Evolutionary conservation across 768 basidiomycete genomes (phyloP).

Genomic region (Mrakia frigida): DNA sequence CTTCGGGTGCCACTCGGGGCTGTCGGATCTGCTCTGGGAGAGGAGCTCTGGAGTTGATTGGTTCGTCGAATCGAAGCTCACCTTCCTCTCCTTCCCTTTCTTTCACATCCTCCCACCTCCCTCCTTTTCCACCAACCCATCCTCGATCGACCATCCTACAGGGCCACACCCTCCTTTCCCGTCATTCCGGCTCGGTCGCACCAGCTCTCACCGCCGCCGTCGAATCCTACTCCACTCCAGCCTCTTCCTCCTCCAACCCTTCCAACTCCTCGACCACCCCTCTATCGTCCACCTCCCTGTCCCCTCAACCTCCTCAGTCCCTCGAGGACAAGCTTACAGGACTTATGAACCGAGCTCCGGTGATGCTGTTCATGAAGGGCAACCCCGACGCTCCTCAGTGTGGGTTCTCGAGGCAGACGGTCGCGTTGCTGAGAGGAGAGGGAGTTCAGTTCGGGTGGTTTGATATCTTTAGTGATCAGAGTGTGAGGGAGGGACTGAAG

Average conservation of each 20-base stretch:
- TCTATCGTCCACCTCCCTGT: conserved; percentile 31
- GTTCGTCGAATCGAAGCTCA: not conserved
- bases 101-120: not conserved
- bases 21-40: no score
- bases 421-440: conserved; percentile 60
- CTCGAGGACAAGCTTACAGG: conserved; percentile 58
- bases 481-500: conserved; percentile 75
- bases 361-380: conserved; percentile 97
- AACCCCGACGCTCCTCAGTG: conserved; percentile 80
- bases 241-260: conserved; percentile 30
- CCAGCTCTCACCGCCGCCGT: conserved; percentile 58
- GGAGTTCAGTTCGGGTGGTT: conserved; percentile 66
- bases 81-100: not conserved
- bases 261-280: conserved; percentile 32
- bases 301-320: conserved; percentile 46
- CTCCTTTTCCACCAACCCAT: not conserved
- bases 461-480: conserved; percentile 77
- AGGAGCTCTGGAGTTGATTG: no score
- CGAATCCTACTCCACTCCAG: conserved; percentile 39
- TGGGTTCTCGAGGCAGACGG: conserved; percentile 80
- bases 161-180: conserved; percentile 81
- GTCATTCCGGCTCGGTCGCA: conserved; percentile 76
- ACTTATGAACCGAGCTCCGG: conserved; percentile 70
- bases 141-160: conserved; percentile 42
- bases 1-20: no score